Base-by-base conservation (phyloP, 805 yeast genomes). In the Teunomyces barrocoloradensis region DNA sequence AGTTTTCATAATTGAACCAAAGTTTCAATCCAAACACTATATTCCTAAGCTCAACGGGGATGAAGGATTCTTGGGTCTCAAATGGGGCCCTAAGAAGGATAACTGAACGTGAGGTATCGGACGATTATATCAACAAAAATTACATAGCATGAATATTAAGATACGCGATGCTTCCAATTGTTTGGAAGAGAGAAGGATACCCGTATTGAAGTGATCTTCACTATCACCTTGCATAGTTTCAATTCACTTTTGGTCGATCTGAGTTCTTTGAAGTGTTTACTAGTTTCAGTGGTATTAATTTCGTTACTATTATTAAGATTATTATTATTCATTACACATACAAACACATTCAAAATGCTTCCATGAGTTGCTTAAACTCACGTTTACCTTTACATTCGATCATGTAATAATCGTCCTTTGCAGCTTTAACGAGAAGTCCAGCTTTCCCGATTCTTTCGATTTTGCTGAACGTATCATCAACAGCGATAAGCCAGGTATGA, bases 61-160 rank as follows among this genome's bases (percentile, higher is more conserved):
- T 15, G 58, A 70, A 4, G 91, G 92, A 1, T 85, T 88, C 59
- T 71, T 89, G 50, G 96, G 96, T 27, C 82, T 89, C 43, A 83
- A 80, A 57, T 89, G 96, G 96, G 96, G 96, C 1, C 87, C 91
- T 34, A 83, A 78, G 63, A 80, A 79, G 53, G 81, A 80, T 37
- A 47, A 54, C 25, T 49, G 47, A 44, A 18, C 20, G 30, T 42
- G 36, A 21, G 20, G 30, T 12, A 32, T 21, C 6, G 25, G 18
- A 36, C 15, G 46, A 43, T 23, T 23, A 21, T 12, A n/a, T n/a
- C 29, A 23, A 37, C 17, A 20, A n/a, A 23, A 15, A 20, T 37
- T 37, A 23, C 21, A 37, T 37, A 37, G 40, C 40, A 18, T 56
- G 54, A 43, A 59, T 61, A 39, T 60, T 60, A 48, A 73, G 68